A percentile compares a stretch with the other conserved stretches of the same genome.
Conservation (phyloP, 306 rosid species). For the Citrullus mucosospermus region DNA sequence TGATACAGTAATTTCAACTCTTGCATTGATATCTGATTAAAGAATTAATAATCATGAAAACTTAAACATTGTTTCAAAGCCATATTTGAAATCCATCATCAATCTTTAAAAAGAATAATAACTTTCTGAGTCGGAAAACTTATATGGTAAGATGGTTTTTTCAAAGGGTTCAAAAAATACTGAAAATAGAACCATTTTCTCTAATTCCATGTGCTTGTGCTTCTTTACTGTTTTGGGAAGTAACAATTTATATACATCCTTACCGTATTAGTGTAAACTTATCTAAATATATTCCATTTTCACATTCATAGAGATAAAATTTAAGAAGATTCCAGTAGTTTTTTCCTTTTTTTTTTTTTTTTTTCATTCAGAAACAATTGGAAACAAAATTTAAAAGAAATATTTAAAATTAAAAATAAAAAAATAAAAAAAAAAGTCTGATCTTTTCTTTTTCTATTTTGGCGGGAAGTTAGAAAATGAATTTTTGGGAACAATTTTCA, state of each 20-base stretch:
- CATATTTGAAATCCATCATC: not conserved
- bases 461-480: not conserved
- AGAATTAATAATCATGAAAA: conserved; percentile 4
- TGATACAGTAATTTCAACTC: conserved; percentile 4
- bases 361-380: not conserved
- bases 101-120: not conserved
- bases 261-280: not conserved
- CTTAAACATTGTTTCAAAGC: not conserved
- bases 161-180: not conserved
- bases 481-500: not conserved
- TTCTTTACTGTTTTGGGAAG: not conserved
- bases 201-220: not conserved
- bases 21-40: not conserved
- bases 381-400: too few relatives aligned
- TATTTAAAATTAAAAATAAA: too few relatives aligned
- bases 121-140: not conserved
- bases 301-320: not conserved
- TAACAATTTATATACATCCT: not conserved
- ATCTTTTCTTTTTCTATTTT: not conserved
- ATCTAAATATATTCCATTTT: not conserved
- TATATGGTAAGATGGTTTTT: not conserved
- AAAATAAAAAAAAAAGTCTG: not conserved
- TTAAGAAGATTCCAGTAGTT: not conserved
- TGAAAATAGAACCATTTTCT: not conserved
- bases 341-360: too few relatives aligned